Evolutionary conservation across 2,329 filamentous ascomycete genomes (phyloP), one percentile per base, ranked within the genome.

Genomic region (Diaporthe sp.): DNA sequence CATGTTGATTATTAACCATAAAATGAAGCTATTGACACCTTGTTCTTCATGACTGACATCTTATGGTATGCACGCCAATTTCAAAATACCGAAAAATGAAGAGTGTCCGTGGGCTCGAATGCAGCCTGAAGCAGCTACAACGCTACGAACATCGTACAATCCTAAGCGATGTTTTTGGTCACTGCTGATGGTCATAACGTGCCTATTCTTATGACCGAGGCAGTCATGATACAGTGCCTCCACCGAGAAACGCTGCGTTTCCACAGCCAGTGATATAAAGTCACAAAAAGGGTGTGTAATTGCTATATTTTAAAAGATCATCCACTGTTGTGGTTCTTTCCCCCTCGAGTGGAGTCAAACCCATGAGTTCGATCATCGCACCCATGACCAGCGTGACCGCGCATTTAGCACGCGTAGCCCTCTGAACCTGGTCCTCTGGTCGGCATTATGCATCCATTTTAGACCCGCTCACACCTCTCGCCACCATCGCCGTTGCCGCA

Each of bases 391-490:
- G n/a, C 13, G 10, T 15, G 37, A 42, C 60, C 28, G 37, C 6
- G 22, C 6, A 25, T 42, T 13, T 15, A 19, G 39, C 5, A 44
- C 31, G n/a, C 55, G 19, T 17, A 19, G 7, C 28, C 37, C n/a
- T 44, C 39, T 7, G 22, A 22, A 34, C 46, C 5, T 31, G 4
- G 1, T 46, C 25, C 9, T 31, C 17, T 34, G 8, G 4, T 31
- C 34, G 4, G 3, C 5, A 46, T 46, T 8, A 7, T 7, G 12
- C 15, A 19, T 62, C 25, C 25, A 58, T 22, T 31, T 34, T 49
- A 62, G 39, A 62, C 37, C n/a, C 60, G 60, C 42, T 49, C 61
- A n/a, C 61, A 65, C n/a, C 39, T 46, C 39, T 65, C 42, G 39
- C 61, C 61, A 22, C 61, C 61, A 13, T 65, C 61, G 5, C 25